Evolutionary conservation across 164 flowering plant species (phyloP), one percentile per base, ranked within the genome.

Genomic region (Annona squamosa): DNA sequence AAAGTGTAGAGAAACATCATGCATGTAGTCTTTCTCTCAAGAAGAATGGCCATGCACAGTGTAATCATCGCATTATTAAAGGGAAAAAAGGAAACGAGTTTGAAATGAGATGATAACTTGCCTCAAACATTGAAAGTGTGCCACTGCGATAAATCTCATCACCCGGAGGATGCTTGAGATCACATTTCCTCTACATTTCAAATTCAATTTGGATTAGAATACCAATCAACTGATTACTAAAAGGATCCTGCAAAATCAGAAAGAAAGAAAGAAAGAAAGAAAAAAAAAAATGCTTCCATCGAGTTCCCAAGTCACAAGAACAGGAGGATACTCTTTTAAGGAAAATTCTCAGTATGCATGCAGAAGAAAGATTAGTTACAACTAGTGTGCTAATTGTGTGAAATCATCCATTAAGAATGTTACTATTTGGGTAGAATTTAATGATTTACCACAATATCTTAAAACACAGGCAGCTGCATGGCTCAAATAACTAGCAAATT

Each of bases 91-190:
- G 45, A 42, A 66, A 64, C 7, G 42, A 13, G 43, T 42, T 45
- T 46, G 26, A 63, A 65, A 65, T 16, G 4, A 5, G 1, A 7
- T 13, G 45, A 10, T 0, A 71, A 69, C 79, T 68, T 83, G 84
- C 99, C 99, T 95, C 99, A 86, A 95, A 93, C 99, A 95, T 95
- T 67, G 99, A 95, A 77, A 93, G 77, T 45, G 98, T 91, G 66
- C 97, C 96, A 82, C 91, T 76, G 41, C 99, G 85, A 74, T 95
- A 95, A 72, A 95, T 95, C 83, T 95, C 98, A 82, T 95, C 99
- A 80, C 99, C 99, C 56, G 99, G 99, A 16, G 99, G 99, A 84
- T 95, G 98, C 87, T 95, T 95, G 47, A 95, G 96, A 84, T 95
- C 99, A 81, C 99, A 95, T 83, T 95, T 95, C 75, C 81, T 90